Conservation (phyloP, 768 basidiomycete species). For the Coprinellus micaceus region DNA sequence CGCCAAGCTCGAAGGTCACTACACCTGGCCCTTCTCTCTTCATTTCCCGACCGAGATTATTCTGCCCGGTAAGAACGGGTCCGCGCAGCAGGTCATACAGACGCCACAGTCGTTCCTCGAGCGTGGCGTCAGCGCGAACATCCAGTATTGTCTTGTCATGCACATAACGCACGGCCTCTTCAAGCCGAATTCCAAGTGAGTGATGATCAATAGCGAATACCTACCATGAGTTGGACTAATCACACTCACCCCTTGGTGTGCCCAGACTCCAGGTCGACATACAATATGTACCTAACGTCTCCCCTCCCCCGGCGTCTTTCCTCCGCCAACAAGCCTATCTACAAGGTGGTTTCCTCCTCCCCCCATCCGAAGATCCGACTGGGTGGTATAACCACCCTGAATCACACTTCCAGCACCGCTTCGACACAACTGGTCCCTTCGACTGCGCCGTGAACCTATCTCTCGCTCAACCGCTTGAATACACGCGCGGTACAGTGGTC, state of each 20-base stretch:
- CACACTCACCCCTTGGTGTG: background rate
- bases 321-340: conserved; percentile 20
- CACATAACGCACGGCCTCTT: conserved; percentile 35
- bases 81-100: conserved; percentile 8
- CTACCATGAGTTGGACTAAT: background rate
- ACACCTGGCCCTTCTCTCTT: conserved; percentile 39
- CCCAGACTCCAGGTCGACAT: conserved; percentile 21
- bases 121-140: conserved; percentile 25
- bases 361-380: conserved; percentile 18
- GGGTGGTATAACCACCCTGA: conserved; percentile 17
- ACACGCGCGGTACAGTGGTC: conserved; percentile 21
- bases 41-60: conserved; percentile 31
- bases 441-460: conserved; percentile 15
- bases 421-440: conserved; percentile 3
- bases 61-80: conserved; percentile 11
- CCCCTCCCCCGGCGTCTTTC: conserved; percentile 16
- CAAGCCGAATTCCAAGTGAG: conserved; percentile 37
- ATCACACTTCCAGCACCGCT: conserved; percentile 4
- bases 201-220: background rate
- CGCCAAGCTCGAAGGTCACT: conserved; percentile 32
- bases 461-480: conserved; percentile 23
- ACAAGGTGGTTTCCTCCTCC: conserved; percentile 15
- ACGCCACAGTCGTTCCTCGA: conserved; percentile 37
- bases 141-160: conserved; percentile 36
- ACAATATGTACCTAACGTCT: conserved; percentile 15